Conservation (phyloP, 495 filamentous ascomycete species). For the Annulohypoxylon maeteangense region DNA sequence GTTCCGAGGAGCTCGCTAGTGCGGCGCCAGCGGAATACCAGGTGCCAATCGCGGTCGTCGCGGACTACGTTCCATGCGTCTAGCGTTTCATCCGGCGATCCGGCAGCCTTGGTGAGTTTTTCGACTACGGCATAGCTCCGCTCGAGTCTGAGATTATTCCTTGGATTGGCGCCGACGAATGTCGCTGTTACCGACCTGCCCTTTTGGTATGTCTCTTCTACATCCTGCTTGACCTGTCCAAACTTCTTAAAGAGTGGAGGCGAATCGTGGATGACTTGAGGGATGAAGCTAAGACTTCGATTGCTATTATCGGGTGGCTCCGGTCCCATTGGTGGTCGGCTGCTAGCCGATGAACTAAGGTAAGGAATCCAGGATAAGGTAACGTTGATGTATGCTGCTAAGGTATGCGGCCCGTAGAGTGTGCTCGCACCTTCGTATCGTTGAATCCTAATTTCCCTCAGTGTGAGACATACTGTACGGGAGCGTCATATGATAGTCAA, state of each 20-base stretch:
- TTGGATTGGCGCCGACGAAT: slow-evolving; percentile 90
- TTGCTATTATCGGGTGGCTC: slow-evolving; percentile 86
- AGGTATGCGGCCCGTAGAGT: slow-evolving; percentile 90
- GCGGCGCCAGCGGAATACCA: slow-evolving; percentile 84
- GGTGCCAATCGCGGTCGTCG: slow-evolving; percentile 80
- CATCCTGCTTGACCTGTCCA: slow-evolving; percentile 76
- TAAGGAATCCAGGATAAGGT: slow-evolving; percentile 78
- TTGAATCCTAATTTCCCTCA: slow-evolving; percentile 64
- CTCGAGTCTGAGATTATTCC: slow-evolving; percentile 85
- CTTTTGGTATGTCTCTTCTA: slow-evolving; percentile 60
- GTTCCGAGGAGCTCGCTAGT: slow-evolving; percentile 75
- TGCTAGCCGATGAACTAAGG: slow-evolving; percentile 61
- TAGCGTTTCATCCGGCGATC: too few species aligned
- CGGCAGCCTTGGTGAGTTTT: slow-evolving; percentile 49
- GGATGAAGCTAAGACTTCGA: slow-evolving; percentile 81
- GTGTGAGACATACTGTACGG: slow-evolving; percentile 16
- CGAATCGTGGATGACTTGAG: slow-evolving; percentile 79
- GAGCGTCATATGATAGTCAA: slow-evolving; percentile 8
- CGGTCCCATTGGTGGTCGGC: slow-evolving; percentile 66
- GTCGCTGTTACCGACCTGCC: slow-evolving; percentile 69
- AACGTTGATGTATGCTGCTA: slow-evolving; percentile 90
- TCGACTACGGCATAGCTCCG: slow-evolving; percentile 85
- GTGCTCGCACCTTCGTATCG: slow-evolving; percentile 97
- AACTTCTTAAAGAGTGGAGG: slow-evolving; percentile 75
- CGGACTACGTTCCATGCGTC: slow-evolving; percentile 71